Evolutionary conservation across 1,284 basidiomycete species (phyloP).

Genomic region (Spongispora temasekensis): DNA sequence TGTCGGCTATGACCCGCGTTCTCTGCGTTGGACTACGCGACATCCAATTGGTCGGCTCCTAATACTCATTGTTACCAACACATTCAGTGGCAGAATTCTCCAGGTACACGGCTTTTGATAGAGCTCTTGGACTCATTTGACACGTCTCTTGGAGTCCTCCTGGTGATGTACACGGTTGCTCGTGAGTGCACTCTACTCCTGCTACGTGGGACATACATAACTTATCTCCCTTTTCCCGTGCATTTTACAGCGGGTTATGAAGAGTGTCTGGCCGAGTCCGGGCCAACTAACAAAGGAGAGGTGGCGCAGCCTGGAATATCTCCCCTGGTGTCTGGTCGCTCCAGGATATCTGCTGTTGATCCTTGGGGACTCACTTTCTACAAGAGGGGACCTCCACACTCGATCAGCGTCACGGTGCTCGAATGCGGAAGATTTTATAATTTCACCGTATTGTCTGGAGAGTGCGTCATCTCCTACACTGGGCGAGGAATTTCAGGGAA

Average conservation of each 20-base stretch:
- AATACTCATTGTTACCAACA: not conserved
- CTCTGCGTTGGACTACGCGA: slow-evolving; percentile 18
- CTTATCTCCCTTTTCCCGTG: not conserved
- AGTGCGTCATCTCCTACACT: not conserved
- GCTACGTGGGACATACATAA: not conserved
- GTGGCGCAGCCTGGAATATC: slow-evolving; percentile 4
- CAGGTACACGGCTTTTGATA: slow-evolving; percentile 16
- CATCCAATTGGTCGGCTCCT: slow-evolving; percentile 14
- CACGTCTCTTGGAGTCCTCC: slow-evolving; percentile 6
- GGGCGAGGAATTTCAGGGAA: slow-evolving; percentile 3
- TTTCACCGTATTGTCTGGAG: not conserved
- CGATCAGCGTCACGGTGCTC: slow-evolving; percentile 5
- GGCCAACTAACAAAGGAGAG: not conserved
- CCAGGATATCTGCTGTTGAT: slow-evolving; percentile 1
- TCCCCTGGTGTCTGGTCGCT: not conserved
- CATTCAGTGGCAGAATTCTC: slow-evolving; percentile 5
- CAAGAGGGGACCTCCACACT: slow-evolving; percentile 9
- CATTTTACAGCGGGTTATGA: slow-evolving; percentile 3
- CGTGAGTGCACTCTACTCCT: slow-evolving; percentile 10
- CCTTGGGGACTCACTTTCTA: slow-evolving; percentile 15
- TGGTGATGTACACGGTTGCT: slow-evolving; percentile 6
- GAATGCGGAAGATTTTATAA: slow-evolving; percentile 1
- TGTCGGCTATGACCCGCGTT: slow-evolving; percentile 5
- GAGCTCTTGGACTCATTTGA: slow-evolving; percentile 10
- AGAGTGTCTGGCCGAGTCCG: slow-evolving; percentile 3